Base-by-base conservation (phyloP, 2,329 filamentous ascomycete genomes). In the Epichloe sibirici region DNA sequence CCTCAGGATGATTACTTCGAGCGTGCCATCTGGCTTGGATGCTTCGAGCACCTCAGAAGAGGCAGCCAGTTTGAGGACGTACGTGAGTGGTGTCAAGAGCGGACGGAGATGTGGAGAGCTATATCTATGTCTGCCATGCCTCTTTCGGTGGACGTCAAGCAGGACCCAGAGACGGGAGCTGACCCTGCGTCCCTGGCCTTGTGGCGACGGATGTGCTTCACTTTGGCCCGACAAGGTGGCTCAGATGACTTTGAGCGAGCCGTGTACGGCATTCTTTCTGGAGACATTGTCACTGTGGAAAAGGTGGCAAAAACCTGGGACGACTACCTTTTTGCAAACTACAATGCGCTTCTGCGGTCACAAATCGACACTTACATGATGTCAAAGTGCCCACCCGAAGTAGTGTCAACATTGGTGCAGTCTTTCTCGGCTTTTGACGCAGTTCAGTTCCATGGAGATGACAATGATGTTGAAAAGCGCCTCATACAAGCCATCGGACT, bases 11-110 rank as follows among this genome's bases (percentile, higher is more conserved):
- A 89, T 58, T 90, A 84, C 62, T 93, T 91, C 57, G 93, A 98
- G 70, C 81, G 85, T 51, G 86, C 90, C 3, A 87, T 95, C 46
- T 97, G 93, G 90, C 77, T 90, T 55, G 86, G 88, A n/a, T 93
- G 88, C 69, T 97, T 90, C 73, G 89, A 95, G 66, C 87, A 95
- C 74, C 74, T 98, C 50, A 83, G 91, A 48, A 82, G 90, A 45
- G 93, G 93, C n/a, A 83, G 82, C 58, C 81, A 76, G 56, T 81
- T 86, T 70, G 70, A 78, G 8, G 79, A 86, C 39, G 86, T 97
- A 57, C 80, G 82, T 51, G 86, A 90, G 48, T 96, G 90, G 88
- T 95, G 90, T 62, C 74, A 85, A 46, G 86, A 91, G 61, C 80
- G 87, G 54, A 88, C 88, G 9, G 90, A 97, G 69, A 80, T 84